phyloP scores from a whole-genome alignment of 2,329 filamentous ascomycete species.

The Pseudogymnoascus sp. region DNA sequence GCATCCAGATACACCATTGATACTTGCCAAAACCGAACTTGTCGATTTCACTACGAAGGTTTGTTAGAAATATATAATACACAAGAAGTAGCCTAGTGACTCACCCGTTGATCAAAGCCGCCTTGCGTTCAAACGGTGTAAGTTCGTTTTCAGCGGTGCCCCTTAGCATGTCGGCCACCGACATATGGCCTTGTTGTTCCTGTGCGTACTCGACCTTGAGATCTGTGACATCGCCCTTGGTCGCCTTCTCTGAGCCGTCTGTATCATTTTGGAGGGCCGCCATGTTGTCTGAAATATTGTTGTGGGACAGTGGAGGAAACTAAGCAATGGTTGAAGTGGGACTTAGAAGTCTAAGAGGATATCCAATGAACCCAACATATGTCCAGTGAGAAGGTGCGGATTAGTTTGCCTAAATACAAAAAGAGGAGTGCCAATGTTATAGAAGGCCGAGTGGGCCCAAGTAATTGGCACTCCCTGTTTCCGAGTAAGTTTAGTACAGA shows the following conservation, averaged over 20 bases:
- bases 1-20: constrained; percentile 24
- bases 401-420: background rate
- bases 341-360: background rate
- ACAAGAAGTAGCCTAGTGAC: background rate
- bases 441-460: background rate
- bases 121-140: constrained; percentile 3
- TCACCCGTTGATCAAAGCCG: background rate
- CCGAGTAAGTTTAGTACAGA: background rate
- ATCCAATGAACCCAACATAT: background rate
- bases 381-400: background rate
- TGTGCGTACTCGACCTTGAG: background rate
- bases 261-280: background rate
- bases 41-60: constrained; percentile 16
- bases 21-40: constrained; percentile 22
- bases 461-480: background rate
- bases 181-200: background rate
- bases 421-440: background rate
- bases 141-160: background rate
- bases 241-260: background rate
- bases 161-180: background rate
- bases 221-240: background rate
- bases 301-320: background rate
- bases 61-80: background rate
- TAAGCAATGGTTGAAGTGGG: background rate
- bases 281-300: background rate